Evolutionary conservation across 805 yeast species (phyloP).

Genomic region (Saccharomyces kudriavzevii): DNA sequence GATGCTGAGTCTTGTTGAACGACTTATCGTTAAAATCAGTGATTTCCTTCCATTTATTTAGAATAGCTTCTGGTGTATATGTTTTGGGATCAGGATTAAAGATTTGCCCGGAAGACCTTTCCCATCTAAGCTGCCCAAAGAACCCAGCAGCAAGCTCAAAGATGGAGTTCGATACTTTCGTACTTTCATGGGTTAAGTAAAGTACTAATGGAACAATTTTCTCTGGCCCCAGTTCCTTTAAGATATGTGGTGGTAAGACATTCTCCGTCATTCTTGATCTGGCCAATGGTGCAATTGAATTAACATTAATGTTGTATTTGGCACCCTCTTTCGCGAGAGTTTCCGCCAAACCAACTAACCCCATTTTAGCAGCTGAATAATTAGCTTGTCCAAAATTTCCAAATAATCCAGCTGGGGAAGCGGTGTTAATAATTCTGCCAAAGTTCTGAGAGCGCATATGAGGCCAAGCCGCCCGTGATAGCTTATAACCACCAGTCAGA

Average conservation of each 20-base stretch:
- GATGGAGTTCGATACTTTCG: slow-evolving; percentile 60
- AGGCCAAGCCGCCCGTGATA: slow-evolving; percentile 89
- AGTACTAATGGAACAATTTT: slow-evolving; percentile 88
- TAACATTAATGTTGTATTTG: slow-evolving; percentile 73
- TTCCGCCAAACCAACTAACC: slow-evolving; percentile 83
- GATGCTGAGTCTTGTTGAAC: slow-evolving; percentile 54
- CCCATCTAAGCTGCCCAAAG: slow-evolving; percentile 89
- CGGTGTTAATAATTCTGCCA: slow-evolving; percentile 88
- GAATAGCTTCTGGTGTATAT: slow-evolving; percentile 80
- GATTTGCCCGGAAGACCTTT: slow-evolving; percentile 77
- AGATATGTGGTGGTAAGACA: slow-evolving; percentile 74
- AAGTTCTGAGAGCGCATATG: slow-evolving; percentile 72
- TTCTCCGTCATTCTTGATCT: slow-evolving; percentile 94
- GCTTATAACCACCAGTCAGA: slow-evolving; percentile 78
- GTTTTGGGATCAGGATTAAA: slow-evolving; percentile 63
- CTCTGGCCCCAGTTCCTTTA: slow-evolving; percentile 75
- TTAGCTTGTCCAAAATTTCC: slow-evolving; percentile 97
- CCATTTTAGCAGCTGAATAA: slow-evolving; percentile 89
- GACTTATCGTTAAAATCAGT: slow-evolving; percentile 52
- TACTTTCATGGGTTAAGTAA: slow-evolving; percentile 61
- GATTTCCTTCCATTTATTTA: slow-evolving; percentile 56
- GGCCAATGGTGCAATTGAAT: slow-evolving; percentile 90
- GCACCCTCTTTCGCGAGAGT: slow-evolving; percentile 92
- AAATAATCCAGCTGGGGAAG: slow-evolving; percentile 93
- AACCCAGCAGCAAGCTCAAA: slow-evolving; percentile 94